Percentiles rank a stretch among this genome's conserved stretches.
Evolutionary conservation across 306 rosid species (phyloP).

Genomic region (Vigna radiata): DNA sequence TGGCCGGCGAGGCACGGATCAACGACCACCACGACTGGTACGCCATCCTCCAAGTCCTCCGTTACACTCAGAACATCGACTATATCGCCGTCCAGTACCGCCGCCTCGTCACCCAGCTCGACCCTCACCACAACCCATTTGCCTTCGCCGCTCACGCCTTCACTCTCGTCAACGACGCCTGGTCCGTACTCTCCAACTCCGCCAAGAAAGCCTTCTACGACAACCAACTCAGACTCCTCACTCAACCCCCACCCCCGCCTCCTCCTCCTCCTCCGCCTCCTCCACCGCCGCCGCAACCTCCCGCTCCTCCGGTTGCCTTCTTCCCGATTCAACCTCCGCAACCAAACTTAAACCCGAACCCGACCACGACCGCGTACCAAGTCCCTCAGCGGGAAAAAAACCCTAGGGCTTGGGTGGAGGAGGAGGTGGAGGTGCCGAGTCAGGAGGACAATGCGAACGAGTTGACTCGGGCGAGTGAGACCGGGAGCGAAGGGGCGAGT

Average conservation of each 20-base stretch:
- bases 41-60: slow-evolving; percentile 66
- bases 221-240: slow-evolving; percentile 54
- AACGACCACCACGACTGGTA: slow-evolving; percentile 68
- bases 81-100: slow-evolving; percentile 76
- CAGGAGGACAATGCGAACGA: slow-evolving; percentile 50
- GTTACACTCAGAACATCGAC: slow-evolving; percentile 70
- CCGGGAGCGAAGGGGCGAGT: slow-evolving; percentile 24
- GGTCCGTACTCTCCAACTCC: slow-evolving; percentile 76
- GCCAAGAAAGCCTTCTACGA: slow-evolving; percentile 68
- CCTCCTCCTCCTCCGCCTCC: slow-evolving; percentile 34
- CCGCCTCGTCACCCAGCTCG: slow-evolving; percentile 73
- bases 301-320: not conserved
- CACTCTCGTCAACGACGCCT: slow-evolving; percentile 74
- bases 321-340: not conserved
- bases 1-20: slow-evolving; percentile 74
- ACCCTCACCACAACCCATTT: slow-evolving; percentile 65
- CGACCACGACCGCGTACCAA: not conserved
- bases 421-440: slow-evolving; percentile 52
- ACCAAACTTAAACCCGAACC: not conserved
- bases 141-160: slow-evolving; percentile 74
- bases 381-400: not conserved
- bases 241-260: slow-evolving; percentile 42
- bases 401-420: slow-evolving; percentile 43
- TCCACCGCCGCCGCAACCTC: slow-evolving; percentile 9
- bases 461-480: slow-evolving; percentile 28